Evolutionary conservation across 352 stramenopile species (phyloP).

Genomic region (Saprolegnia diclina): DNA sequence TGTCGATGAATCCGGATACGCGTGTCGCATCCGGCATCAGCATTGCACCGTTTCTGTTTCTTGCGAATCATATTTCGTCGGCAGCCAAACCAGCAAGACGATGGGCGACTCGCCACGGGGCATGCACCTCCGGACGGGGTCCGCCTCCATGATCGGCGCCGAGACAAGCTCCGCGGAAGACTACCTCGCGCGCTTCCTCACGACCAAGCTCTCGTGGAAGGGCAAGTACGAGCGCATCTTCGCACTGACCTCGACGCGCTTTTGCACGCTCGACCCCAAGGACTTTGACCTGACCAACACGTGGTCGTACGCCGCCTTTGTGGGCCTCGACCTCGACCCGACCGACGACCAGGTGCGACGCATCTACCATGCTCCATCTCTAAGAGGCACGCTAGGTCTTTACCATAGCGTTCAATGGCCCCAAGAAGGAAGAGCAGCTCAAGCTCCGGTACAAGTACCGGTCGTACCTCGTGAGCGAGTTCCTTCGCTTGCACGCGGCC

Average conservation of each 20-base stretch:
- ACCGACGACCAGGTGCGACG: conserved; percentile 38
- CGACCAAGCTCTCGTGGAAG: conserved; percentile 77
- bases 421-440: conserved; percentile 79
- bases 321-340: conserved; percentile 52
- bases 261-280: conserved; percentile 80
- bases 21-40: no score
- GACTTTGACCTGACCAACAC: conserved; percentile 87
- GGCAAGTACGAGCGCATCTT: conserved; percentile 86
- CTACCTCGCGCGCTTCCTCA: conserved; percentile 78
- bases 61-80: background rate
- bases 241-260: conserved; percentile 65
- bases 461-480: conserved; percentile 64
- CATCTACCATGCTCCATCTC: background rate
- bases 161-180: conserved; percentile 38
- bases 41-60: no score
- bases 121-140: background rate
- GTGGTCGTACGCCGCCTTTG: conserved; percentile 59
- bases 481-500: conserved; percentile 64
- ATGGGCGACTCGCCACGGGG: conserved; percentile 1
- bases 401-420: conserved; percentile 51
- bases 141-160: background rate
- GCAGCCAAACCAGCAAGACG: background rate
- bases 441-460: conserved; percentile 75
- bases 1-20: no score
- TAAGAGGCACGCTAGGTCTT: conserved; percentile 37